Evolutionary conservation across 176 grass and related monocot genomes (phyloP).

Genomic region (Aegilops longissima): DNA sequence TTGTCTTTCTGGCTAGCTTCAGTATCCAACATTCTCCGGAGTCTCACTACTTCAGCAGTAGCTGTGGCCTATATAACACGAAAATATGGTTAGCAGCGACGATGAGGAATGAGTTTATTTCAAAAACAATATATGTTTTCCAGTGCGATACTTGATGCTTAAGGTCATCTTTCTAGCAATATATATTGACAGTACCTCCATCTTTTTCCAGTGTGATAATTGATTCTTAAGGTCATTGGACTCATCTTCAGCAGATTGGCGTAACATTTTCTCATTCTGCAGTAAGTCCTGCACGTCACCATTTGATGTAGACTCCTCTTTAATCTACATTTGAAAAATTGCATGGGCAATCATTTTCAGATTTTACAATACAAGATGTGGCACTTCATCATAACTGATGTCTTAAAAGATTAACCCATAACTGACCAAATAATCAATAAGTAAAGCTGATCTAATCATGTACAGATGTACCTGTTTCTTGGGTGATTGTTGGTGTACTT

Average conservation of each 20-base stretch:
- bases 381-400: not conserved
- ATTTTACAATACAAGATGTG: slow-evolving; percentile 1
- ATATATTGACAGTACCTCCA: slow-evolving; percentile 60
- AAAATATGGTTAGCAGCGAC: slow-evolving; percentile 18
- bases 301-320: slow-evolving; percentile 56
- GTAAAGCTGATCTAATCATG: slow-evolving; percentile 8
- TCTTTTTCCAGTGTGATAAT: slow-evolving; percentile 94
- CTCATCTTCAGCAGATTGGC: slow-evolving; percentile 73
- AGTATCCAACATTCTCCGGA: slow-evolving; percentile 71
- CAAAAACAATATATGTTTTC: slow-evolving; percentile 37
- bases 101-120: slow-evolving; percentile 13
- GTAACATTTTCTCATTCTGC: slow-evolving; percentile 79
- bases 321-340: slow-evolving; percentile 41
- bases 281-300: slow-evolving; percentile 61
- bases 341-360: slow-evolving; percentile 6
- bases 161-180: slow-evolving; percentile 35
- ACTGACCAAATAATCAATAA: not conserved
- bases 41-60: slow-evolving; percentile 73
- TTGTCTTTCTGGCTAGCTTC: slow-evolving; percentile 88
- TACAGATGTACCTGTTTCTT: slow-evolving; percentile 61
- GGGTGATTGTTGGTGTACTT: slow-evolving; percentile 63
- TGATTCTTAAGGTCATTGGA: slow-evolving; percentile 77
- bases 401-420: not conserved
- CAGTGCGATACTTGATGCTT: slow-evolving; percentile 83
- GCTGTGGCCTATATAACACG: slow-evolving; percentile 62